Percentiles rank a stretch among this genome's conserved stretches.
Evolutionary conservation across 1,139 yeast species (phyloP).

Genomic region (Sugiyamaella paludigena): DNA sequence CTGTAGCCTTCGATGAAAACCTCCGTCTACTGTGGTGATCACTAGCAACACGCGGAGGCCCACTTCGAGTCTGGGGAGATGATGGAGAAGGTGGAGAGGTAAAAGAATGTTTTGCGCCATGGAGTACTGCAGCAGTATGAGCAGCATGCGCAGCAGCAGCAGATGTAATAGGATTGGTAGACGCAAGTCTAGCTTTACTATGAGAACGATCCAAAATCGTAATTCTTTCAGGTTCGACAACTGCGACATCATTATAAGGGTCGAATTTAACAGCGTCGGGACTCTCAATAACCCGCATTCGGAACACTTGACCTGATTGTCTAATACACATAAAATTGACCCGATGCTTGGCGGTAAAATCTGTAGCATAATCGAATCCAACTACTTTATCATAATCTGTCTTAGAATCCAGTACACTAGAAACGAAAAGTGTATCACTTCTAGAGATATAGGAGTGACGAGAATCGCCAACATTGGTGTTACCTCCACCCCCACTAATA

Average conservation of each 20-base stretch:
- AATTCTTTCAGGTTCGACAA: slow-evolving; percentile 62
- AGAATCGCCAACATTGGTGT: too few relatives aligned
- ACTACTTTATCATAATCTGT: slow-evolving; percentile 80
- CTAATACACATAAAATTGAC: slow-evolving; percentile 79
- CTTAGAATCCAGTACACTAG: slow-evolving; percentile 70
- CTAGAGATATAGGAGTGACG: slow-evolving; percentile 19
- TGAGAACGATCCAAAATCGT: slow-evolving; percentile 27
- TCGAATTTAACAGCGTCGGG: slow-evolving; percentile 64
- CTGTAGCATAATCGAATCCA: slow-evolving; percentile 79
- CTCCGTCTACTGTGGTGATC: background rate
- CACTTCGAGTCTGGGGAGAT: too few relatives aligned
- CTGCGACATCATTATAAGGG: slow-evolving; percentile 65
- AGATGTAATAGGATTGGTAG: background rate
- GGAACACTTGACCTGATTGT: slow-evolving; percentile 81
- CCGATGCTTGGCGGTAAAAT: slow-evolving; percentile 41
- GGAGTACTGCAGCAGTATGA: too few relatives aligned
- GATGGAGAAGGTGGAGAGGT: too few relatives aligned
- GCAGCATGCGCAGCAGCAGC: too few relatives aligned
- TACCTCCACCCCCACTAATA: background rate
- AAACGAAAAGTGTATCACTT: slow-evolving; percentile 57
- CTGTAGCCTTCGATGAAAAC: slow-evolving; percentile 5
- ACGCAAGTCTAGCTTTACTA: background rate
- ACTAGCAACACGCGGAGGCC: too few relatives aligned
- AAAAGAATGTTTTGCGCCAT: too few relatives aligned
- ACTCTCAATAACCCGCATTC: slow-evolving; percentile 73